Evolutionary conservation across 2,329 filamentous ascomycete genomes (phyloP).

Genomic region (Talaromyces verruculosus): DNA sequence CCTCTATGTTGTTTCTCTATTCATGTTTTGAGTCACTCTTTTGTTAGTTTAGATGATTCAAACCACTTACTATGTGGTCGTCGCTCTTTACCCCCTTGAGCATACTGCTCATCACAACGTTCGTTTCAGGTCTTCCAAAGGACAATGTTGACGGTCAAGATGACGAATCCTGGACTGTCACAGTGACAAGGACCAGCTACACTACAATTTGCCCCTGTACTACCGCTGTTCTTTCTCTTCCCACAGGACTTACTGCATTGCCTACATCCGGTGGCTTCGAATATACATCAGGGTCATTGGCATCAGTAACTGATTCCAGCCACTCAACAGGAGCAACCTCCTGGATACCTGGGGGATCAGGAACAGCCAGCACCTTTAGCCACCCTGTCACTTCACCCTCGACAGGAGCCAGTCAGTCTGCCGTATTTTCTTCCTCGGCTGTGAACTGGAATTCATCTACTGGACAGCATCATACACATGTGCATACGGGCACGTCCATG

Average conservation of each 20-base stretch:
- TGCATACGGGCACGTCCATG: background rate
- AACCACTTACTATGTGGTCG: constrained; percentile 2
- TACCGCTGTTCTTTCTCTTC: background rate
- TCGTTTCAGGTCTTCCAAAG: constrained; percentile 1
- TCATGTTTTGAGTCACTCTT: background rate
- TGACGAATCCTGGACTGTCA: constrained; percentile 1
- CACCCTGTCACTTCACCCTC: background rate
- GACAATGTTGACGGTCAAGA: background rate
- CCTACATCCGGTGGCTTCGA: background rate
- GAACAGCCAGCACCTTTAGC: background rate
- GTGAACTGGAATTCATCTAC: background rate
- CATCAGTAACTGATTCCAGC: background rate
- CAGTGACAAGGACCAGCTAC: constrained; percentile 1
- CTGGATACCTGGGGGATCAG: background rate
- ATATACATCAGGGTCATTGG: background rate
- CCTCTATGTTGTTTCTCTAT: background rate
- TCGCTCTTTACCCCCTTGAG: constrained; percentile 3
- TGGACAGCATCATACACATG: background rate
- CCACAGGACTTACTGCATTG: background rate
- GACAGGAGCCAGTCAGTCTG: background rate
- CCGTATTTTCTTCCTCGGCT: background rate
- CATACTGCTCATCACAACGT: constrained; percentile 4
- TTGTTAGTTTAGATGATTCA: background rate
- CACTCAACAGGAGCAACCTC: background rate
- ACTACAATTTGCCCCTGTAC: background rate